Percentiles rank a stretch among this genome's conserved stretches.
phyloP scores from a whole-genome alignment of 371 early-diverging fungal genomes.

The Cokeromyces recurvatus region DNA sequence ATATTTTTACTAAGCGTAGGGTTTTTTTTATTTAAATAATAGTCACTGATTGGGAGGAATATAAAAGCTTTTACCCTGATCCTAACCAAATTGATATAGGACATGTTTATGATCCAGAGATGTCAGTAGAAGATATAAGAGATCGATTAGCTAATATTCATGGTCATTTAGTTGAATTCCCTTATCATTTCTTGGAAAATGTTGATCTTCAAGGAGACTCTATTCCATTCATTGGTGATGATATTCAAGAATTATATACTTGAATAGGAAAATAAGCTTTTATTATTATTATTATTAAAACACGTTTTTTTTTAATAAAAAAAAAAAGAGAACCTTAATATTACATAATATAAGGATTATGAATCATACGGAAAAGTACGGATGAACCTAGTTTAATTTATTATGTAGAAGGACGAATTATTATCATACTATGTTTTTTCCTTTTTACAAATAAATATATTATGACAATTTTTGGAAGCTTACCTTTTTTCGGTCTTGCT shows the following conservation, averaged over 20 bases:
- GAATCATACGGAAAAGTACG: constrained; percentile 30
- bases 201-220: constrained; percentile 47
- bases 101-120: constrained; percentile 37
- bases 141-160: constrained; percentile 43
- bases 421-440: constrained; percentile 7
- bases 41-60: constrained; percentile 65
- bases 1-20: too few relatives aligned
- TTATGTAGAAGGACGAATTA: constrained; percentile 2
- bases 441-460: neutral
- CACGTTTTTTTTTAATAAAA: neutral
- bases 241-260: constrained; percentile 40
- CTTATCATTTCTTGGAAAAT: constrained; percentile 65
- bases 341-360: constrained; percentile 7
- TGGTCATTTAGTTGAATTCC: constrained; percentile 76
- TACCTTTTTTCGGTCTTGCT: constrained; percentile 27
- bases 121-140: constrained; percentile 45
- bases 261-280: constrained; percentile 9
- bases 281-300: neutral
- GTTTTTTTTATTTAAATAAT: neutral
- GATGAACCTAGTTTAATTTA: constrained; percentile 4
- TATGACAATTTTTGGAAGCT: constrained; percentile 24
- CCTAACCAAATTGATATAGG: constrained; percentile 38
- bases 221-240: constrained; percentile 34
- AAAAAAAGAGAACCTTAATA: constrained; percentile 3
- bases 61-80: constrained; percentile 56